Evolutionary conservation across 192 early-diverging fungal genomes (phyloP).

Genomic region (Cetraspora pellucida): DNA sequence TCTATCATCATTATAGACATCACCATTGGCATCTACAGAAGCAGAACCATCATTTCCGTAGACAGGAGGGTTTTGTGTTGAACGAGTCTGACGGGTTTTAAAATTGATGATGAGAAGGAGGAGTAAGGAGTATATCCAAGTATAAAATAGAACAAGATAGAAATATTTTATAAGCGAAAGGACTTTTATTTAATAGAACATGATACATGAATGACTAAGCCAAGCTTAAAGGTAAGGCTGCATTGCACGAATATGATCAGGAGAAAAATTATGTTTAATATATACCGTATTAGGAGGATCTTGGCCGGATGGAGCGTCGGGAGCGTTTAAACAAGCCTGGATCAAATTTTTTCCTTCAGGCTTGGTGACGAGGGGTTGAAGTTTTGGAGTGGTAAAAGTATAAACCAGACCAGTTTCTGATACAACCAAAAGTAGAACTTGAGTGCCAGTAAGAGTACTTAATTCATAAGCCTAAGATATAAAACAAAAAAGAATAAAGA

Average conservation of each 20-base stretch:
- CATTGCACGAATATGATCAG: neutral
- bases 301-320: constrained; percentile 51
- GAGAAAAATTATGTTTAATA: neutral
- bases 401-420: constrained; percentile 96
- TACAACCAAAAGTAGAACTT: constrained; percentile 90
- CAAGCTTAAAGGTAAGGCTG: neutral
- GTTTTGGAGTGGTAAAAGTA: constrained; percentile 92
- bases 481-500: too few species aligned
- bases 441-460: constrained; percentile 90
- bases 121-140: neutral
- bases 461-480: constrained; percentile 80
- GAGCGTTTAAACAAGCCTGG: constrained; percentile 89
- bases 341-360: constrained; percentile 91
- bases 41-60: constrained; percentile 26
- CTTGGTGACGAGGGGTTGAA: constrained; percentile 91
- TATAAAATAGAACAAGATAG: neutral
- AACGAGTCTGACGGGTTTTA: neutral
- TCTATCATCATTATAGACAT: constrained; percentile 18
- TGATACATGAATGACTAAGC: neutral
- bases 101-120: neutral
- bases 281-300: constrained; percentile 40
- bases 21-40: constrained; percentile 5
- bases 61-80: neutral
- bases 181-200: too few species aligned
- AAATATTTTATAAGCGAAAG: neutral